Evolutionary conservation across 495 filamentous ascomycete genomes (phyloP).

Genomic region (Penicillium paxilli): DNA sequence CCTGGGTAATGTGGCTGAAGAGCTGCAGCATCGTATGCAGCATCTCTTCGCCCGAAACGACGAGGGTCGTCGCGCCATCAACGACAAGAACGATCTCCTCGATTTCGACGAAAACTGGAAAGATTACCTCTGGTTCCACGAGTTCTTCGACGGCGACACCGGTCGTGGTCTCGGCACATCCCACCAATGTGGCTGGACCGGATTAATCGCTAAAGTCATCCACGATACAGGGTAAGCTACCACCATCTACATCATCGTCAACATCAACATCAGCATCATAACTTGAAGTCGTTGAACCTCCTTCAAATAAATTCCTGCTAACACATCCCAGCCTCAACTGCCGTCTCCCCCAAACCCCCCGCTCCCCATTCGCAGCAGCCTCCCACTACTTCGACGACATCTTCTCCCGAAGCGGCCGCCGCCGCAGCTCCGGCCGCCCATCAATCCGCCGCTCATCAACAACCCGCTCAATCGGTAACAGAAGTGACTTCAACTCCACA

Average conservation of each 20-base stretch:
- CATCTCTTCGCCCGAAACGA: conserved; percentile 84
- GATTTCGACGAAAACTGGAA: conserved; percentile 92
- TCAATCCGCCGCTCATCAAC: conserved; percentile 79
- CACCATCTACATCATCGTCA: too few relatives aligned
- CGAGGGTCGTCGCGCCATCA: conserved; percentile 82
- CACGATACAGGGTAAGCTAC: conserved; percentile 83
- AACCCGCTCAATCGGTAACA: conserved; percentile 76
- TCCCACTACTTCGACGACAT: conserved; percentile 95
- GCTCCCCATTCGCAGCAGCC: conserved; percentile 78
- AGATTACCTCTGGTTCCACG: conserved; percentile 92
- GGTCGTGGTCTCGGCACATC: conserved; percentile 88
- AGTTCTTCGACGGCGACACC: conserved; percentile 93
- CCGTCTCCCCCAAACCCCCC: conserved; percentile 88
- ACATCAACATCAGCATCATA: too few relatives aligned
- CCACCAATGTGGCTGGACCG: conserved; percentile 98
- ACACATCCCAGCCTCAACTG: conserved; percentile 67
- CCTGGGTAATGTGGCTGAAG: conserved; percentile 92
- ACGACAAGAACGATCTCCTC: conserved; percentile 75
- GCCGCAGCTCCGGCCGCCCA: conserved; percentile 38
- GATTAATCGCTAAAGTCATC: conserved; percentile 91
- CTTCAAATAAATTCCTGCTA: too few relatives aligned
- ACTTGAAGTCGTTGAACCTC: too few relatives aligned
- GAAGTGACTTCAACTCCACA: conserved; percentile 74
- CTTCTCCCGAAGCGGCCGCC: conserved; percentile 55
- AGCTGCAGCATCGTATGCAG: conserved; percentile 91